Conservation (phyloP, 2,329 filamentous ascomycete genomes). For the Trichoderma sp. region DNA sequence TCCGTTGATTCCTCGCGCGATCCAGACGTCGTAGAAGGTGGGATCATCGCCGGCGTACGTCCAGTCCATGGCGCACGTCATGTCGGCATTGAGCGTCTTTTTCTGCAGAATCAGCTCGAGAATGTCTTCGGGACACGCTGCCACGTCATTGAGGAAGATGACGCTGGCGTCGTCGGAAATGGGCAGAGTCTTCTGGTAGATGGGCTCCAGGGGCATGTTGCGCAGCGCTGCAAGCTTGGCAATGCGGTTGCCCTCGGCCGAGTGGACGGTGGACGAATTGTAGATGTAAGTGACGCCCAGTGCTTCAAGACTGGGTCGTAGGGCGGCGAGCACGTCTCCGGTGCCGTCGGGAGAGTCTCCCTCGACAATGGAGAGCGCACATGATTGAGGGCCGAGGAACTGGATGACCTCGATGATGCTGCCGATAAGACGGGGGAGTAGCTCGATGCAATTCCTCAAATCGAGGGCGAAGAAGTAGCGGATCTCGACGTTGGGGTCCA, state of each 20-base stretch:
- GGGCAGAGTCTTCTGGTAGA: conserved; percentile 31
- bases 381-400: conserved; percentile 47
- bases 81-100: conserved; percentile 45
- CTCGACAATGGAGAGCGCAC: conserved; percentile 51
- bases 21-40: conserved; percentile 57
- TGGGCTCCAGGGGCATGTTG: conserved; percentile 50
- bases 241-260: conserved; percentile 44
- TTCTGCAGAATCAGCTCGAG: conserved; percentile 54
- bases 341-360: conserved; percentile 52
- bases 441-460: conserved; percentile 39
- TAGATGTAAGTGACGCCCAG: conserved; percentile 43
- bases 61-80: conserved; percentile 61
- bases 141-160: conserved; percentile 54
- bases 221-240: conserved; percentile 47
- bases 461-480: conserved; percentile 53
- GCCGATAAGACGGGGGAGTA: conserved; percentile 46
- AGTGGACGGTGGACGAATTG: conserved; percentile 42
- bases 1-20: conserved; percentile 50
- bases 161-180: conserved; percentile 41
- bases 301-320: conserved; percentile 38
- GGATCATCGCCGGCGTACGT: conserved; percentile 41
- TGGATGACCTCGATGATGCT: conserved; percentile 47
- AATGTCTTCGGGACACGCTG: conserved; percentile 52
- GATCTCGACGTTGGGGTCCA: background rate
- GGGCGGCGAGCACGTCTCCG: conserved; percentile 42